These are phyloP conservation scores for Brassica hybrid DNA, from an alignment of 441 rosid species.

Conservation along the genomic window DNA sequence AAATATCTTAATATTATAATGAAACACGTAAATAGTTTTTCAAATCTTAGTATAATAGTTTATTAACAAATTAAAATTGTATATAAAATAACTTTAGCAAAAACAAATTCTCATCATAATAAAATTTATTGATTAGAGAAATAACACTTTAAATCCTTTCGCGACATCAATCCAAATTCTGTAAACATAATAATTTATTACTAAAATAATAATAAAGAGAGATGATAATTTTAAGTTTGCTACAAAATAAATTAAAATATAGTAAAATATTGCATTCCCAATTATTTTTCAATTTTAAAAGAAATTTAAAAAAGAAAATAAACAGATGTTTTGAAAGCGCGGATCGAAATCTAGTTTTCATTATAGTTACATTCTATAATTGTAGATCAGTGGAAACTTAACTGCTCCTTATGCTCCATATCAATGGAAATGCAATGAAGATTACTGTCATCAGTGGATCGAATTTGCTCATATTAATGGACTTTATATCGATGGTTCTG, in stretches of 20 bases:
- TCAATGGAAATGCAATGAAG: slow-evolving; percentile 41
- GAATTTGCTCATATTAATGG: slow-evolving; percentile 40
- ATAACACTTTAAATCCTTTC: background rate
- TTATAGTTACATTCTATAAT: background rate
- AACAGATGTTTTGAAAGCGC: too few relatives aligned
- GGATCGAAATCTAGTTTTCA: too few relatives aligned
- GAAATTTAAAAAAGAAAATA: background rate
- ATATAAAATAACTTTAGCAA: background rate
- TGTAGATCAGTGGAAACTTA: slow-evolving; percentile 41
- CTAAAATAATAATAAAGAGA: background rate
- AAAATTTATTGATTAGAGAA: background rate
- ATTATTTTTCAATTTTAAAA: background rate
- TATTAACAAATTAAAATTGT: background rate
- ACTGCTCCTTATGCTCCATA: slow-evolving; percentile 41
- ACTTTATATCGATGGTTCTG: slow-evolving; percentile 43
- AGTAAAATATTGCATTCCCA: background rate
- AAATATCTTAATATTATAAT: too few relatives aligned
- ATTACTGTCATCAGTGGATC: slow-evolving; percentile 42
- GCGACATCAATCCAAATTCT: background rate
- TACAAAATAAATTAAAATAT: too few relatives aligned
- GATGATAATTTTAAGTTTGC: background rate
- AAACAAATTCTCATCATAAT: background rate
- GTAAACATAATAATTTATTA: background rate
- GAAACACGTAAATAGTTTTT: background rate
- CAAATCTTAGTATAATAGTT: background rate